These are phyloP conservation scores for Ophiosphaerella narmari DNA, from an alignment of 2,329 filamentous ascomycete species.

Conservation along the genomic window DNA sequence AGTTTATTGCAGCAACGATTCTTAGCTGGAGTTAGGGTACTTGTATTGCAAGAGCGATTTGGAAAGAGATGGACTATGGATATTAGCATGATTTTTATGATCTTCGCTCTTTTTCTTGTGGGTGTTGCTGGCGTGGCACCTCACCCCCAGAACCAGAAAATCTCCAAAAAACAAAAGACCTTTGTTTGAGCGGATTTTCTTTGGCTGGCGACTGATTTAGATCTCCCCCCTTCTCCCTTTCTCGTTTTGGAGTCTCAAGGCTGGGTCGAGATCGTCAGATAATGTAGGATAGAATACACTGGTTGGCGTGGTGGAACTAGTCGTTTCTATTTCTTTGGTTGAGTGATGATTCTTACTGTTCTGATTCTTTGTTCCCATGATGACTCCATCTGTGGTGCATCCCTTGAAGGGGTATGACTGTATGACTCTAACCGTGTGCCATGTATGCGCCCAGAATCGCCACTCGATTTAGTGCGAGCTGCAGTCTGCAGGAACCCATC, in stretches of 20 bases:
- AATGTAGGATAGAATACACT: slow-evolving; percentile 31
- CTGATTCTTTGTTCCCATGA: not conserved
- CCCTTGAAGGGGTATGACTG: no score
- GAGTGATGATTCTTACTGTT: not conserved
- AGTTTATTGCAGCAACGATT: slow-evolving; percentile 11
- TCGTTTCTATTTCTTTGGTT: not conserved
- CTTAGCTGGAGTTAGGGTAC: slow-evolving; percentile 19
- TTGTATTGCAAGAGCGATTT: slow-evolving; percentile 20
- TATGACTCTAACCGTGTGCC: not conserved
- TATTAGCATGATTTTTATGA: slow-evolving; percentile 17
- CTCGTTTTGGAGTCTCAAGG: slow-evolving; percentile 20
- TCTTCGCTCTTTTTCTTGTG: slow-evolving; percentile 21
- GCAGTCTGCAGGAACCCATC: slow-evolving; percentile 1
- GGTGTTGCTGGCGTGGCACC: slow-evolving; percentile 8
- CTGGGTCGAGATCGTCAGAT: slow-evolving; percentile 42
- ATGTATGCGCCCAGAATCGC: not conserved
- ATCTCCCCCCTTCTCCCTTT: slow-evolving; percentile 40
- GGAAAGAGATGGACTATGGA: slow-evolving; percentile 20
- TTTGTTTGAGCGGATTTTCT: slow-evolving; percentile 30
- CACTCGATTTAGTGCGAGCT: not conserved
- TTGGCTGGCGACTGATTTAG: slow-evolving; percentile 29
- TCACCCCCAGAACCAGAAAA: slow-evolving; percentile 36
- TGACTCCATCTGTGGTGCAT: slow-evolving; percentile 3
- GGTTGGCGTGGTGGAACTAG: slow-evolving; percentile 23
- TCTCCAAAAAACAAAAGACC: slow-evolving; percentile 37